A percentile compares a stretch with the other conserved stretches of the same genome.
Conservation (phyloP, 495 filamentous ascomycete species). For the Penicillium tannophilum region DNA sequence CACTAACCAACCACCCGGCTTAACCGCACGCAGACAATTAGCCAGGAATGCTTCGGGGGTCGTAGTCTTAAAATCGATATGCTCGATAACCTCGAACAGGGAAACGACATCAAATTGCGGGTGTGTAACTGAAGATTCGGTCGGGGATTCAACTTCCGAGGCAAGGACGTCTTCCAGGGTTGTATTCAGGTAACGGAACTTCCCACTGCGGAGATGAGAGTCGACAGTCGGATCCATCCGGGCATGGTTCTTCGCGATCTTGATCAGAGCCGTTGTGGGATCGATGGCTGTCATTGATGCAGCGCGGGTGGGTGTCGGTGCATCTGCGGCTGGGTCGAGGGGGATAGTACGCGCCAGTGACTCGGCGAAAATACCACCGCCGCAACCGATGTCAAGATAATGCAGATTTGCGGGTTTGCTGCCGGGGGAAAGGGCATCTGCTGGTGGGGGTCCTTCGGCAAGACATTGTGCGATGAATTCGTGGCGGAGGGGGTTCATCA, state of each 20-base stretch:
- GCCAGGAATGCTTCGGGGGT: conserved; percentile 70
- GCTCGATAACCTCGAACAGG: conserved; percentile 93
- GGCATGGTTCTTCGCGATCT: conserved; percentile 75
- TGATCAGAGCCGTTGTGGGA: conserved; percentile 74
- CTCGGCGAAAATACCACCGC: conserved; percentile 95
- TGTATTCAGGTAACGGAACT: conserved; percentile 69
- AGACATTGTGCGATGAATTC: conserved; percentile 82
- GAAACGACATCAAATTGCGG: conserved; percentile 71
- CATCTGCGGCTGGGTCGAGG: conserved; percentile 46
- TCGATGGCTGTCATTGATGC: conserved; percentile 79
- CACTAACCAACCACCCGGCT: conserved; percentile 90
- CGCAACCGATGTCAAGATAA: conserved; percentile 94
- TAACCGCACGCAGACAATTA: conserved; percentile 67
- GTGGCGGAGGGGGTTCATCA: conserved; percentile 97
- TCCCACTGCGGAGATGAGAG: conserved; percentile 49
- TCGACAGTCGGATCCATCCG: conserved; percentile 61
- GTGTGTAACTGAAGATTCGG: conserved; percentile 4
- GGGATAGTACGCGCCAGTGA: conserved; percentile 73
- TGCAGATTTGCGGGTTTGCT: conserved; percentile 44
- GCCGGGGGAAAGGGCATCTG: conserved; percentile 7
- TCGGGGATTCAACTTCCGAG: conserved; percentile 1
- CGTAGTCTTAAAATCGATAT: conserved; percentile 60
- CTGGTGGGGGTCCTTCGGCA: conserved; percentile 36
- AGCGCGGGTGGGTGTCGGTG: conserved; percentile 59
- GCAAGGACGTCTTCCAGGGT: conserved; percentile 68